Percentiles rank a stretch among this genome's conserved stretches.
Conservation (phyloP, 768 basidiomycete species). For the Termitomyces titanicus region DNA sequence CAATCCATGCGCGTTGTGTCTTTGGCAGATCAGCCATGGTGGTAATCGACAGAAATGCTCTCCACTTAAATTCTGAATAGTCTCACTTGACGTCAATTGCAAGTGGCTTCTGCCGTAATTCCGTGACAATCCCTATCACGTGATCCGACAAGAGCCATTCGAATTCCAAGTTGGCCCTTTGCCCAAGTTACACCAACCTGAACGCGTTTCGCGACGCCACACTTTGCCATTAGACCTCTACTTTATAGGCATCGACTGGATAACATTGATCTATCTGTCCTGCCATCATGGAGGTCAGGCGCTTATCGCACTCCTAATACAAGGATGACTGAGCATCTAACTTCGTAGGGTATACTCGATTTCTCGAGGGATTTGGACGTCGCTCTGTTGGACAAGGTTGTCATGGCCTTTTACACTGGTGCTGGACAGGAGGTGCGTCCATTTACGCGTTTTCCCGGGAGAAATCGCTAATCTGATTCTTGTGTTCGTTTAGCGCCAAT, state of each 20-base stretch:
- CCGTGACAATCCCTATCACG: constrained; percentile 2
- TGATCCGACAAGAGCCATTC: constrained; percentile 8
- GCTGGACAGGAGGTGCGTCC: constrained; percentile 60
- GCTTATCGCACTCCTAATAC: constrained; percentile 7
- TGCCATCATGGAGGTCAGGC: constrained; percentile 47
- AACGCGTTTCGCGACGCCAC: constrained; percentile 11
- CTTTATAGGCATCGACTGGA: constrained; percentile 10
- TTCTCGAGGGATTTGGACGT: constrained; percentile 94
- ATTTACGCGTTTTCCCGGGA: constrained; percentile 8
- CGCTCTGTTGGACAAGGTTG: constrained; percentile 87
- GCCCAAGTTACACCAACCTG: constrained; percentile 30
- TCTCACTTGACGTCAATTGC: constrained; percentile 9
- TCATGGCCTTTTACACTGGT: constrained; percentile 88
- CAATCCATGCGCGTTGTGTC: constrained; percentile 37
- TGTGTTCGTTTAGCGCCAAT: constrained; percentile 68
- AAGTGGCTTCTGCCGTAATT: not conserved
- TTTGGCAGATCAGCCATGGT: constrained; percentile 22
- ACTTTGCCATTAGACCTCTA: not conserved
- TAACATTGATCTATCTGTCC: constrained; percentile 7
- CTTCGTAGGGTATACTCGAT: constrained; percentile 78
- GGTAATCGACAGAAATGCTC: not conserved
- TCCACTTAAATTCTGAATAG: not conserved
- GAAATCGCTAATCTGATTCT: constrained; percentile 23
- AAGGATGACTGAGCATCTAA: constrained; percentile 19
- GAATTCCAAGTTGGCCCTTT: constrained; percentile 36